Percentiles rank a stretch among this genome's conserved stretches.
Conservation (phyloP, 257 asterid species). For the Paulownia fortunei region DNA sequence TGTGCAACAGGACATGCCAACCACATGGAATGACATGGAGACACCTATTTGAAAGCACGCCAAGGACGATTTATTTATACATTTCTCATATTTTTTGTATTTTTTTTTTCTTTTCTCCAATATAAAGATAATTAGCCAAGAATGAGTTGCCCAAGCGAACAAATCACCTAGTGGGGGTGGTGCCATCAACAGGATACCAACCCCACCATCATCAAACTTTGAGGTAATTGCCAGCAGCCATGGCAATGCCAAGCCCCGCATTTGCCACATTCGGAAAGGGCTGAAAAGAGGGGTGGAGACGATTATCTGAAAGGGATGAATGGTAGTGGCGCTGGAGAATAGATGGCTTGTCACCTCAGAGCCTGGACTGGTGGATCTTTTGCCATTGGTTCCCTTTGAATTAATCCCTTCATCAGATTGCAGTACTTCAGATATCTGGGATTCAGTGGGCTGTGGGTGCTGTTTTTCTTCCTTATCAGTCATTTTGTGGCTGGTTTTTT, state of each 20-base stretch:
- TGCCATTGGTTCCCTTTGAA: constrained; percentile 33
- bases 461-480: constrained; percentile 2
- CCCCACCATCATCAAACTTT: constrained; percentile 50
- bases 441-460: constrained; percentile 31
- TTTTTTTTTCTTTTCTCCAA: not conserved
- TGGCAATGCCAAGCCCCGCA: constrained; percentile 47
- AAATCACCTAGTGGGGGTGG: constrained; percentile 33
- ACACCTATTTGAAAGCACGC: not conserved
- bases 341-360: constrained; percentile 40
- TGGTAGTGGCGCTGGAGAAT: not conserved
- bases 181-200: not conserved
- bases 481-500: not conserved
- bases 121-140: constrained; percentile 53
- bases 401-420: constrained; percentile 46
- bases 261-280: constrained; percentile 38
- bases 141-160: constrained; percentile 57
- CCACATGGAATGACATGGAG: not conserved
- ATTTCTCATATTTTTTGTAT: not conserved
- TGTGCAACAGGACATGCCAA: not conserved
- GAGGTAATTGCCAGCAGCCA: constrained; percentile 42
- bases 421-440: constrained; percentile 54
- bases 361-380: constrained; percentile 38
- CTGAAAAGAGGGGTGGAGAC: constrained; percentile 28
- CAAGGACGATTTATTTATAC: not conserved
- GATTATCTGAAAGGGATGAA: constrained; percentile 37